Evolutionary conservation across 257 asterid genomes (phyloP).

Genomic region (Fraxinus americana): DNA sequence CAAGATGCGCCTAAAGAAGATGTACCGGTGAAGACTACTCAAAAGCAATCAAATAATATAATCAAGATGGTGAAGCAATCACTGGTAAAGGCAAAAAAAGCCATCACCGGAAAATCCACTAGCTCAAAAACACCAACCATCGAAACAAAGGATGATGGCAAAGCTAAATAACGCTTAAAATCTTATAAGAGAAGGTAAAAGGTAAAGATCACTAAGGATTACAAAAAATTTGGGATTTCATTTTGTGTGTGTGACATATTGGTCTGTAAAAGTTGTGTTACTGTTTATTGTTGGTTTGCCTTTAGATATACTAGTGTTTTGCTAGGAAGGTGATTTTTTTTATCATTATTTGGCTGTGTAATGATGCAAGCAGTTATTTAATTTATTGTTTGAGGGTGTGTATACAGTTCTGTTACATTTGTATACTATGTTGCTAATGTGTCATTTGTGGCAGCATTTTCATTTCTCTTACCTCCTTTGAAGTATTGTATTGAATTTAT

Average conservation of each 20-base stretch:
- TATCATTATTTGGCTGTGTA: conserved; percentile 45
- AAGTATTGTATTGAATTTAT: not conserved
- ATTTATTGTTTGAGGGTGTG: conserved; percentile 52
- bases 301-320: conserved; percentile 32
- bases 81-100: conserved; percentile 88
- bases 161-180: conserved; percentile 32
- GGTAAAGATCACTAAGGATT: conserved; percentile 13
- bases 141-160: conserved; percentile 50
- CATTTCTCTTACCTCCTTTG: not conserved
- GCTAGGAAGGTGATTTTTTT: conserved; percentile 23
- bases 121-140: conserved; percentile 56
- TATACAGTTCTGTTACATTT: conserved; percentile 32
- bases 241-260: conserved; percentile 46
- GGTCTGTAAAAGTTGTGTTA: conserved; percentile 28
- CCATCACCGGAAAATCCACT: conserved; percentile 76
- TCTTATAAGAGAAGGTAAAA: not conserved
- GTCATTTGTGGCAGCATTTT: not conserved
- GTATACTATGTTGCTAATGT: conserved; percentile 22
- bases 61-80: conserved; percentile 85
- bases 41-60: conserved; percentile 59
- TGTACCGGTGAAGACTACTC: conserved; percentile 48
- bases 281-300: conserved; percentile 36
- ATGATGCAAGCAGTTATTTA: conserved; percentile 39
- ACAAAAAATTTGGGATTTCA: conserved; percentile 32
- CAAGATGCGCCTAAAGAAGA: conserved; percentile 47